Conservation (phyloP, 1,284 basidiomycete species). For the Pascua guehoae region DNA sequence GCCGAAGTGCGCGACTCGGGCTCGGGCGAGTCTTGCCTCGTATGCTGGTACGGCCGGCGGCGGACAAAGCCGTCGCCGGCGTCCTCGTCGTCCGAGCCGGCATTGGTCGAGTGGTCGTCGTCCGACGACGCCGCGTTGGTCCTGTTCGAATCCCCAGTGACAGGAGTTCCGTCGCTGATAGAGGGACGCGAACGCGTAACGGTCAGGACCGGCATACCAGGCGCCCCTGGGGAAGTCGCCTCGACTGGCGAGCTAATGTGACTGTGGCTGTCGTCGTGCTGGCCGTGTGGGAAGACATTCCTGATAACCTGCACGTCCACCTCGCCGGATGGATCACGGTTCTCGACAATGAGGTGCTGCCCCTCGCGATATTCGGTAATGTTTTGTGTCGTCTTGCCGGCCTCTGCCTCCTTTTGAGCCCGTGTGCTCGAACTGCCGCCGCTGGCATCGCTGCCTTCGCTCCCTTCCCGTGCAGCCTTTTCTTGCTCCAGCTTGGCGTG, state of each 20-base stretch:
- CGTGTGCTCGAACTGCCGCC: conserved; percentile 20
- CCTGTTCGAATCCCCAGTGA: no score
- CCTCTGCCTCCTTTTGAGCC: conserved; percentile 28
- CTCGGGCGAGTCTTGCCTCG: not conserved
- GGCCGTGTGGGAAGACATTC: not conserved
- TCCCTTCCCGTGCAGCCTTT: conserved; percentile 2
- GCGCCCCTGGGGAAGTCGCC: no score
- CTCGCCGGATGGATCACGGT: conserved; percentile 56
- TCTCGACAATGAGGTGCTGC: conserved; percentile 63
- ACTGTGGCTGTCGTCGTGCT: no score
- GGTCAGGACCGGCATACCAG: no score
- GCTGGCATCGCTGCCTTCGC: conserved; percentile 5
- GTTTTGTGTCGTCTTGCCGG: conserved; percentile 34
- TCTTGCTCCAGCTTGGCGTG: conserved; percentile 4
- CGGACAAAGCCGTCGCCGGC: conserved; percentile 12
- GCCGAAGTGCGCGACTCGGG: not conserved
- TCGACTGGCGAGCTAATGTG: no score
- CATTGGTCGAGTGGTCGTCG: conserved; percentile 18
- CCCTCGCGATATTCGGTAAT: conserved; percentile 66
- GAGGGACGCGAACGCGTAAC: no score
- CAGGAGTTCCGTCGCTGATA: no score
- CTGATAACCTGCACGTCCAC: conserved; percentile 2
- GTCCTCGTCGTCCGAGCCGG: conserved; percentile 13
- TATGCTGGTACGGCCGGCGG: conserved; percentile 8
- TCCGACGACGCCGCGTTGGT: not conserved